These are phyloP conservation scores for Quercus tomentella DNA, from an alignment of 331 rosid genomes.

Conservation along the genomic window DNA sequence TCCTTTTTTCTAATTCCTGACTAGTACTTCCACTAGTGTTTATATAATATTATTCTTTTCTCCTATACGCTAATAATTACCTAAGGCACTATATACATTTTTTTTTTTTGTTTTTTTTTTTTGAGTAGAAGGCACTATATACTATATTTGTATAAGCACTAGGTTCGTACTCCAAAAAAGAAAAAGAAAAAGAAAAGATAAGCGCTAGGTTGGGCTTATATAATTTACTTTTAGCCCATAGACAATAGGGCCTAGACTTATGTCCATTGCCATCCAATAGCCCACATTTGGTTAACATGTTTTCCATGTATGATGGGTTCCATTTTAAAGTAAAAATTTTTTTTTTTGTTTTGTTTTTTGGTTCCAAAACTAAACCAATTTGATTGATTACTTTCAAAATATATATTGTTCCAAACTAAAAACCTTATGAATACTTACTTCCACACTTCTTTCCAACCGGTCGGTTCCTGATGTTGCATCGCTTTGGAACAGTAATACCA, in stretches of 20 bases:
- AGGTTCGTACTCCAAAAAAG: too few relatives aligned
- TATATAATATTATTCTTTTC: not conserved
- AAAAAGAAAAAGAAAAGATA: too few relatives aligned
- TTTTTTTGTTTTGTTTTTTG: too few relatives aligned
- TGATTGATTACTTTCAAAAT: too few relatives aligned
- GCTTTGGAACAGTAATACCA: conserved; percentile 77
- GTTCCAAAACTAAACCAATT: too few relatives aligned
- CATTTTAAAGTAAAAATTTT: too few relatives aligned
- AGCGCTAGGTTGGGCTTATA: not conserved
- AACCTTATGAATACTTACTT: conserved; percentile 39
- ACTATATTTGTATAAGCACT: too few relatives aligned
- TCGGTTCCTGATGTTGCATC: conserved; percentile 85
- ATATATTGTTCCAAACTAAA: too few relatives aligned
- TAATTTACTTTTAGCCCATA: not conserved
- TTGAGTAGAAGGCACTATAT: too few relatives aligned
- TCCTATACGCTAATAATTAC: not conserved
- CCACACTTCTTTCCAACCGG: conserved; percentile 89
- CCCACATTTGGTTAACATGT: too few relatives aligned
- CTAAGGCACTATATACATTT: not conserved
- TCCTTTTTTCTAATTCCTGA: not conserved
- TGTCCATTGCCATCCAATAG: not conserved
- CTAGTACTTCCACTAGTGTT: not conserved
- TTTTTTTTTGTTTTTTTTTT: too few relatives aligned
- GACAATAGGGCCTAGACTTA: not conserved
- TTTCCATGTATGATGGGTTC: too few relatives aligned